Evolutionary conservation across 2,329 filamentous ascomycete genomes (phyloP).

Genomic region (Neofusicoccum parvum): DNA sequence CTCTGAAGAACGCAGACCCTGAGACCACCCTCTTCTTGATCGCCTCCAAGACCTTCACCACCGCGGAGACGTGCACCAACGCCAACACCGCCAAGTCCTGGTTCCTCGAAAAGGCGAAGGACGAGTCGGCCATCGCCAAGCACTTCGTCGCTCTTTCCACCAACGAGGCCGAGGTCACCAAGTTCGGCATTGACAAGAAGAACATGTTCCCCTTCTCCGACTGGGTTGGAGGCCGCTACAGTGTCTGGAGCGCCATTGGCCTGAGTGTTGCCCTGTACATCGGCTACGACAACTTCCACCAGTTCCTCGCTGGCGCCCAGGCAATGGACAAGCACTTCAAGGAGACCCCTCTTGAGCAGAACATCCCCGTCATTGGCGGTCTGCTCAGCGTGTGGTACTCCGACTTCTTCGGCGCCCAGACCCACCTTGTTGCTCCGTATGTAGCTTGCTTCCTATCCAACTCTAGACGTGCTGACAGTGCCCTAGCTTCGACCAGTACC

Average conservation of each 20-base stretch:
- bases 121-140: constrained; percentile 78
- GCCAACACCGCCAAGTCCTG: constrained; percentile 95
- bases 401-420: constrained; percentile 98
- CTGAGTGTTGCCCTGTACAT: constrained; percentile 93
- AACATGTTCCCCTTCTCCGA: constrained; percentile 99
- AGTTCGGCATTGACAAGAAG: constrained; percentile 97
- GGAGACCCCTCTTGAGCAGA: constrained; percentile 85
- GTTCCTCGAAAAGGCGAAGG: constrained; percentile 88
- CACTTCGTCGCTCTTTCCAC: constrained; percentile 98
- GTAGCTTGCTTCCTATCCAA: constrained; percentile 37
- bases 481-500: constrained; percentile 90
- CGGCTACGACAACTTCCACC: constrained; percentile 95
- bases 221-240: constrained; percentile 98
- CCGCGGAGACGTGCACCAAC: constrained; percentile 94
- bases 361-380: constrained; percentile 90
- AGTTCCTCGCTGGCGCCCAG: constrained; percentile 92
- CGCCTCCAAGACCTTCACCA: constrained; percentile 99
- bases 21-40: constrained; percentile 99
- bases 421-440: constrained; percentile 92
- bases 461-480: constrained; percentile 24
- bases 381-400: constrained; percentile 98
- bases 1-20: constrained; percentile 82
- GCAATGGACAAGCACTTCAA: constrained; percentile 99
- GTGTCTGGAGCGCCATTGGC: constrained; percentile 98
- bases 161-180: constrained; percentile 91